phyloP scores from a whole-genome alignment of 257 asterid species.

The Nicotiana obtusifolia region DNA sequence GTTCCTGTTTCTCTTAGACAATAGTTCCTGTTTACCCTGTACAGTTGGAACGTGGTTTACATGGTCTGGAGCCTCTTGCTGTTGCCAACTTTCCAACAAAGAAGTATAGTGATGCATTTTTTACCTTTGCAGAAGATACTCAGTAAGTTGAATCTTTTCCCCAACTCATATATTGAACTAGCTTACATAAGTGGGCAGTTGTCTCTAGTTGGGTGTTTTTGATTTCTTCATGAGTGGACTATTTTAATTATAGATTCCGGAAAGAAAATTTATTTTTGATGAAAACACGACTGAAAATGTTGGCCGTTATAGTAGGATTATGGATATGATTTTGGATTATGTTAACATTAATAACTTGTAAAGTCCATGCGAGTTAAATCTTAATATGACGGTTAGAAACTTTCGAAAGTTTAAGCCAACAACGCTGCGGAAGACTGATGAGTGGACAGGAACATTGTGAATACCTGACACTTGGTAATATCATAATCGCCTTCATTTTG shows the following conservation, averaged over 20 bases:
- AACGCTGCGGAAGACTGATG: neutral
- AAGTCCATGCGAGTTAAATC: neutral
- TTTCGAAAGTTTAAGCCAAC: neutral
- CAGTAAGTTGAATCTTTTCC: slow-evolving; percentile 47
- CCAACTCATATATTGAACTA: neutral
- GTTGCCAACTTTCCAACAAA: slow-evolving; percentile 61
- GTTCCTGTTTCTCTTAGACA: neutral
- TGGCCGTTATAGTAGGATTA: neutral
- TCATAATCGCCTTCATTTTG: neutral
- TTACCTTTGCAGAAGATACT: slow-evolving; percentile 51
- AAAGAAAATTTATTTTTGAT: neutral
- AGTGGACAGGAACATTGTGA: neutral
- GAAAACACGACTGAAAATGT: neutral
- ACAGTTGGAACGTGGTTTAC: slow-evolving; percentile 76
- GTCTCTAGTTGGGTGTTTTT: neutral
- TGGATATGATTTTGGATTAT: neutral
- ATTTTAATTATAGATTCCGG: neutral
- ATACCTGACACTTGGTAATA: neutral
- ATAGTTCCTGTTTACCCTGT: slow-evolving; percentile 4
- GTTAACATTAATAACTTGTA: neutral
- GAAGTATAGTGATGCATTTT: slow-evolving; percentile 53
- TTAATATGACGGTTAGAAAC: neutral
- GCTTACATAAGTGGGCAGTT: neutral
- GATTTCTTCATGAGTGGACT: neutral
- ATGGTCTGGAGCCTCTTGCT: slow-evolving; percentile 67